Evolutionary conservation across 2,329 filamentous ascomycete species (phyloP).

Genomic region (Cercospora zeina): DNA sequence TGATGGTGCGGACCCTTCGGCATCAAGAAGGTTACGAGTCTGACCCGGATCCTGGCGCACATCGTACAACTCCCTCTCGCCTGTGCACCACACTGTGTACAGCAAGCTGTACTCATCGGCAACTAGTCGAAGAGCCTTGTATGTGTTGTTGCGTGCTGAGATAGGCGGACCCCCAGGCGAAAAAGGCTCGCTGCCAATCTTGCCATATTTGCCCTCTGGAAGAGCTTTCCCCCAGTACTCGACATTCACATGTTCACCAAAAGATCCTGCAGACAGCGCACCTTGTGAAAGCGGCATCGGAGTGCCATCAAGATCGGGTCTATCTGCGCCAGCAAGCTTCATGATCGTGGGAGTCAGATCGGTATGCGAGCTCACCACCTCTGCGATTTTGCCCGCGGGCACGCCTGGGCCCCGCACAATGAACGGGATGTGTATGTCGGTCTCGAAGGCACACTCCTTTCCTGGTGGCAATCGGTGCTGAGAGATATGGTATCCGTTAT

Average conservation of each 20-base stretch:
- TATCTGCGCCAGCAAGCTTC: slow-evolving; percentile 37
- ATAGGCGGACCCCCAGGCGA: slow-evolving; percentile 17
- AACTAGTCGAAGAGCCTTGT: slow-evolving; percentile 37
- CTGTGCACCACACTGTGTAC: slow-evolving; percentile 69
- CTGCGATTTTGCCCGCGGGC: slow-evolving; percentile 32
- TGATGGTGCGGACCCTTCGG: slow-evolving; percentile 2
- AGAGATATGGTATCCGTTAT: slow-evolving; percentile 46
- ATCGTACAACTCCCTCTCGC: slow-evolving; percentile 67
- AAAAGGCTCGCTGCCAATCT: slow-evolving; percentile 25
- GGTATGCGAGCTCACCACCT: slow-evolving; percentile 42
- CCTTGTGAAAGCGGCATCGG: slow-evolving; percentile 39
- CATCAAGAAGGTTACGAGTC: slow-evolving; percentile 31
- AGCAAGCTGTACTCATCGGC: slow-evolving; percentile 57
- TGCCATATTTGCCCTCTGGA: slow-evolving; percentile 36
- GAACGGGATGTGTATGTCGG: slow-evolving; percentile 45
- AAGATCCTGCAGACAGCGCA: slow-evolving; percentile 18
- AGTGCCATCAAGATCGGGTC: slow-evolving; percentile 41
- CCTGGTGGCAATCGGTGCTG: slow-evolving; percentile 44
- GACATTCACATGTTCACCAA: slow-evolving; percentile 43
- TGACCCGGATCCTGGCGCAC: slow-evolving; percentile 30
- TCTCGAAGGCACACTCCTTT: slow-evolving; percentile 43
- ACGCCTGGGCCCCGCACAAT: slow-evolving; percentile 44
- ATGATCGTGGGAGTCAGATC: slow-evolving; percentile 44
- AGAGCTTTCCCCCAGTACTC: slow-evolving; percentile 44
- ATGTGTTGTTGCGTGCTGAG: slow-evolving; percentile 35